Percentiles rank a stretch among this genome's conserved stretches.
Conservation (phyloP, 306 rosid species). For the Hippophae tibetana region DNA sequence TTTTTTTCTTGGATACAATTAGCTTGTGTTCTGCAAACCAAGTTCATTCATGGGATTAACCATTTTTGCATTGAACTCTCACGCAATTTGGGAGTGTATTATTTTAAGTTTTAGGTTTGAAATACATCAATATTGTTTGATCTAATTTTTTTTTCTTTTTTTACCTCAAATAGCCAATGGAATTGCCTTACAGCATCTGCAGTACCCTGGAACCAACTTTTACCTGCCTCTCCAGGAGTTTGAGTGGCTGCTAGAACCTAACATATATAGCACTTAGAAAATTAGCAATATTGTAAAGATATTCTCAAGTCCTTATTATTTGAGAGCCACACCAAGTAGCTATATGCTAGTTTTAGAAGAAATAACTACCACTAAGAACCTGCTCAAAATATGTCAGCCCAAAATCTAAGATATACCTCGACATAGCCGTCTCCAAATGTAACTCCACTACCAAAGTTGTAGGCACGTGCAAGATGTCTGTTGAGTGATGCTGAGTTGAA, state of each 20-base stretch:
- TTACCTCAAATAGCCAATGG: conserved; percentile 98
- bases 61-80: too few relatives aligned
- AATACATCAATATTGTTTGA: neutral
- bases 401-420: conserved; percentile 39
- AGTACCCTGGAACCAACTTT: conserved; percentile 89
- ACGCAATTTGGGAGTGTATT: too few relatives aligned
- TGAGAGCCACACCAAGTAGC: too few relatives aligned
- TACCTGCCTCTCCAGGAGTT: conserved; percentile 82
- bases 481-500: conserved; percentile 90
- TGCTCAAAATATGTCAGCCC: neutral
- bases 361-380: too few relatives aligned
- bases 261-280: conserved; percentile 6
- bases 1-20: too few relatives aligned
- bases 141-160: neutral
- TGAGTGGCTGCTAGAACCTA: conserved; percentile 99
- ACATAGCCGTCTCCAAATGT: conserved; percentile 80
- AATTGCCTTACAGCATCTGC: conserved; percentile 99
- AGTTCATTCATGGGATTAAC: too few relatives aligned
- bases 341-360: too few relatives aligned
- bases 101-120: too few relatives aligned
- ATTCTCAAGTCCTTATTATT: too few relatives aligned
- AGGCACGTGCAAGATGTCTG: conserved; percentile 83
- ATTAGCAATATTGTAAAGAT: too few relatives aligned
- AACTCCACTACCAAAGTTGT: conserved; percentile 61
- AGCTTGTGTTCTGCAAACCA: too few relatives aligned